Percentiles rank a stretch among this genome's conserved stretches.
These are phyloP conservation scores for Berberis thunbergii DNA, from an alignment of 164 flowering plant species.

Conservation along the genomic window DNA sequence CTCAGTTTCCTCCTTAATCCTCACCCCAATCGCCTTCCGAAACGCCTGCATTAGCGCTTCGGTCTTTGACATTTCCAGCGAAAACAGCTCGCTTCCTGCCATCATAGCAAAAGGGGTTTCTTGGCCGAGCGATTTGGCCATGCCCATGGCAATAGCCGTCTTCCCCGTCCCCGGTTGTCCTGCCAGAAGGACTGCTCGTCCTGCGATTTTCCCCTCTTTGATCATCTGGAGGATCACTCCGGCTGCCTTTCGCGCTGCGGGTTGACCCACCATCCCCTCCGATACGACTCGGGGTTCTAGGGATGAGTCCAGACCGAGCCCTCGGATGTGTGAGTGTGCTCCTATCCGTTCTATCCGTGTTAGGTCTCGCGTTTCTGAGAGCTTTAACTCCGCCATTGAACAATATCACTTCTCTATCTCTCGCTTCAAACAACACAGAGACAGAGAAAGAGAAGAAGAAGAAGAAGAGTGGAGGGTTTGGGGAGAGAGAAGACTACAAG, in stretches of 20 bases:
- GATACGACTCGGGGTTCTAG: conserved; percentile 71
- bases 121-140: conserved; percentile 77
- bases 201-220: conserved; percentile 72
- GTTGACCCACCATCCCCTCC: conserved; percentile 89
- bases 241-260: conserved; percentile 76
- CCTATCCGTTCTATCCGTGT: conserved; percentile 90
- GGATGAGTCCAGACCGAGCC: conserved; percentile 81
- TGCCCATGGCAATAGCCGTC: conserved; percentile 97
- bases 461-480: too few relatives aligned
- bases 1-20: conserved; percentile 91
- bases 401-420: too few relatives aligned
- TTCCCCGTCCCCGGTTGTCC: conserved; percentile 96
- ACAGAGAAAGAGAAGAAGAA: too few relatives aligned
- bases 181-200: conserved; percentile 74
- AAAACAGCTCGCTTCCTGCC: conserved; percentile 81
- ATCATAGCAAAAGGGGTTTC: conserved; percentile 87
- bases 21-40: conserved; percentile 77
- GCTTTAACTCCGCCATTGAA: conserved; percentile 70
- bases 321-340: conserved; percentile 94
- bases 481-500: too few relatives aligned
- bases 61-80: conserved; percentile 87
- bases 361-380: conserved; percentile 70
- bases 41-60: conserved; percentile 83
- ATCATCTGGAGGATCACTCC: conserved; percentile 90
- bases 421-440: too few relatives aligned